Conservation (phyloP, 2,329 filamentous ascomycete genomes). For the Diaporthe australafricana region DNA sequence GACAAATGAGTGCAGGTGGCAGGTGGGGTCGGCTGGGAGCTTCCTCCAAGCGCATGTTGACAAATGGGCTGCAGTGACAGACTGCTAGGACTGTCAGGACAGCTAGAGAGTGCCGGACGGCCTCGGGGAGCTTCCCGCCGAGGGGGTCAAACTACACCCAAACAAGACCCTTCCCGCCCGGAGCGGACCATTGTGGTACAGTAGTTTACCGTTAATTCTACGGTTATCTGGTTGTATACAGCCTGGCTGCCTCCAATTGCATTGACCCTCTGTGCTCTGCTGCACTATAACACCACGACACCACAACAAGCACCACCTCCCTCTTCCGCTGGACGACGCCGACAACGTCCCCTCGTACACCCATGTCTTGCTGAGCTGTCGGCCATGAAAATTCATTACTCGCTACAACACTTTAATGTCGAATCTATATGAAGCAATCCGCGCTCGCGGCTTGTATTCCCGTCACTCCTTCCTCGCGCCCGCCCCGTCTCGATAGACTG, state of each 20-base stretch:
- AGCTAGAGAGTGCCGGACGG: slow-evolving; percentile 13
- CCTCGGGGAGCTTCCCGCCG: slow-evolving; percentile 26
- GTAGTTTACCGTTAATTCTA: slow-evolving; percentile 23
- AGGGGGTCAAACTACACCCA: slow-evolving; percentile 28
- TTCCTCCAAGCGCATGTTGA: slow-evolving; percentile 10
- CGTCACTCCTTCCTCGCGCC: slow-evolving; percentile 41
- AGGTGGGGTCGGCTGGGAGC: background rate
- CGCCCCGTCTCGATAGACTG: slow-evolving; percentile 39
- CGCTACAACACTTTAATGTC: slow-evolving; percentile 43
- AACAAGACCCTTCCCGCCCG: slow-evolving; percentile 28
- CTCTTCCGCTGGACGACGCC: slow-evolving; percentile 2
- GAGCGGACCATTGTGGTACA: slow-evolving; percentile 7
- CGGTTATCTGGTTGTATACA: background rate
- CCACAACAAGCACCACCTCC: background rate
- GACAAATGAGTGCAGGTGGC: slow-evolving; percentile 16
- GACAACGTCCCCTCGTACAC: background rate
- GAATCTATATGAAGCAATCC: slow-evolving; percentile 53
- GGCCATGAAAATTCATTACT: slow-evolving; percentile 43
- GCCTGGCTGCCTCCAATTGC: slow-evolving; percentile 29
- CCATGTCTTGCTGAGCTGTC: slow-evolving; percentile 34
- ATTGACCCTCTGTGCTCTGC: slow-evolving; percentile 17
- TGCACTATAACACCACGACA: slow-evolving; percentile 17
- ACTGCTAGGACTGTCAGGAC: background rate
- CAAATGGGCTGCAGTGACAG: slow-evolving; percentile 3
- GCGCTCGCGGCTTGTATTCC: slow-evolving; percentile 44